Evolutionary conservation across 179 eudicot genomes (phyloP).

Genomic region (Vitellaria paradoxa): DNA sequence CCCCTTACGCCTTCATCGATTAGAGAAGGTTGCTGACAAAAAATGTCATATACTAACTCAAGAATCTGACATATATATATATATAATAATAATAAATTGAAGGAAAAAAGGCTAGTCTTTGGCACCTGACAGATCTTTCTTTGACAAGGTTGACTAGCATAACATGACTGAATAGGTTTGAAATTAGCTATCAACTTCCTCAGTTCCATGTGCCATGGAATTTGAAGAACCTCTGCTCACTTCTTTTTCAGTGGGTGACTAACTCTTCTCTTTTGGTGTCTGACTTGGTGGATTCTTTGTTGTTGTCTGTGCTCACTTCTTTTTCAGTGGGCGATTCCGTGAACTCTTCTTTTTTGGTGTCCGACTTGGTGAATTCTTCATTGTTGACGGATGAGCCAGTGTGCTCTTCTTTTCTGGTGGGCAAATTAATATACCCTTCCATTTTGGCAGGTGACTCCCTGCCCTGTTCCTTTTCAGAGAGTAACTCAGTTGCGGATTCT

Average conservation of each 20-base stretch:
- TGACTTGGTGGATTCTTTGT: not conserved
- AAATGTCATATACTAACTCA: too few relatives aligned
- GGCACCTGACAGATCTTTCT: not conserved
- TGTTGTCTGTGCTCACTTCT: not conserved
- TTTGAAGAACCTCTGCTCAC: not conserved
- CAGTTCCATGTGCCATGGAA: not conserved
- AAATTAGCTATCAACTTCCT: constrained; percentile 4
- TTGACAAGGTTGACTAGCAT: not conserved
- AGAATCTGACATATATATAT: not conserved
- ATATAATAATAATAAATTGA: not conserved
- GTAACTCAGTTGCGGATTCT: not conserved
- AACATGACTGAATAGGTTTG: not conserved
- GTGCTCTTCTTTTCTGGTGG: not conserved
- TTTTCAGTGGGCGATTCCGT: not conserved
- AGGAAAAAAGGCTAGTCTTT: not conserved
- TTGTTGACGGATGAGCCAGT: not conserved
- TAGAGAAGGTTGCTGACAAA: too few relatives aligned
- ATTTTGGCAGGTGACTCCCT: not conserved
- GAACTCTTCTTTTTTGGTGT: constrained; percentile 5
- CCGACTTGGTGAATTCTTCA: not conserved
- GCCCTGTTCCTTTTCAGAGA: constrained; percentile 6
- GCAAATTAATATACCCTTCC: not conserved
- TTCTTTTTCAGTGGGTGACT: not conserved
- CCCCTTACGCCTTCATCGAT: too few relatives aligned
- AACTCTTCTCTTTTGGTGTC: not conserved